Evolutionary conservation across 495 filamentous ascomycete species (phyloP), one percentile per base, ranked within the genome.

Genomic region (Penicillium verhagenii): DNA sequence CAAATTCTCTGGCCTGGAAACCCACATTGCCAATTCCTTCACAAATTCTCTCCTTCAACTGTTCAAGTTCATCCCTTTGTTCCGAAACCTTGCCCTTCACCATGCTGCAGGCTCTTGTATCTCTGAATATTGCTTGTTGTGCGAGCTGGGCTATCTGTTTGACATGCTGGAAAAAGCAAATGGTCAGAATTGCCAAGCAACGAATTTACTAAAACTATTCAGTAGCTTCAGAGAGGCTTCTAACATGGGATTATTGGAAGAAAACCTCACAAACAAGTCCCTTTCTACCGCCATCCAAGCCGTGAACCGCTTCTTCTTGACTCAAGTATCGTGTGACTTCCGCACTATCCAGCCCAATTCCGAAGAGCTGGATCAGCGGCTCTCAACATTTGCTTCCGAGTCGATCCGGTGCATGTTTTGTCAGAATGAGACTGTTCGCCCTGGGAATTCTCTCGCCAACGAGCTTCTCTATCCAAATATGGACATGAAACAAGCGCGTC

Each of bases 101-200:
- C 94, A 99, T 69, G 85, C 91, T 9, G 90, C 94, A 6, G 88
- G 87, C 13, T 81, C 84, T 39, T 99, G 94, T 69, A 76, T 89
- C 11, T 81, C 80, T 31, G 92, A 96, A 37, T 73, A 80, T 37
- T 99, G 94, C 73, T 74, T 99, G 31, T 73, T 97, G 3, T 99
- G 94, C 72, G 95, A 99, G 70, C 72, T 97, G 66, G 94, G 93
- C 16, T 98, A 92, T 67, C 75, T 99, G 18, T 92, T 97, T 61
- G 94, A 99, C 64, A 99, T 99, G 94, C 78, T 99, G 28, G 89
- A 97, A 59, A 97, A 96, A 64, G 93, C 93, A 6, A 85, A 86
- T 60, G 94, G 92, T 2, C 85, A 90, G 51, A 94, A 92, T 56
- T 97, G 95, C 61, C 94, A 97, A 60, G 94, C 94, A n/a, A 96